phyloP scores from a whole-genome alignment of 345 rosid species.

The Physaria fendleri region DNA sequence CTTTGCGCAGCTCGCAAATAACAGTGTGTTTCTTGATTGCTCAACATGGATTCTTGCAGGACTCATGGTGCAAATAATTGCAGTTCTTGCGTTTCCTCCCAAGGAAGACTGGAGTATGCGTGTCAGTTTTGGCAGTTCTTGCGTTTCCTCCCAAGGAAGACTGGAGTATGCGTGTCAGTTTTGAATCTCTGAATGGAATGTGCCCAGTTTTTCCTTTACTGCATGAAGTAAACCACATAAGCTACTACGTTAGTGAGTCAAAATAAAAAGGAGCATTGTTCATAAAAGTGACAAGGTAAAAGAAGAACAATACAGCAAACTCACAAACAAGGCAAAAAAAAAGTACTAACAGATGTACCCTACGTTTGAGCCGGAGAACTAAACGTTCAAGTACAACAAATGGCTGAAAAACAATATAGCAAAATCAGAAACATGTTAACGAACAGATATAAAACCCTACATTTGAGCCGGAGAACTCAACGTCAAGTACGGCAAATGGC shows the following conservation, averaged over 20 bases:
- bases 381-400: not conserved
- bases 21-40: conserved; percentile 82
- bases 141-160: conserved; percentile 87
- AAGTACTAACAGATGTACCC: not conserved
- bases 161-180: conserved; percentile 87
- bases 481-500: not conserved
- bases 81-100: conserved; percentile 88
- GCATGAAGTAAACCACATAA: conserved; percentile 32
- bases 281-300: not conserved
- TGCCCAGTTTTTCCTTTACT: conserved; percentile 94
- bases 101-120: conserved; percentile 86
- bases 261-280: not conserved
- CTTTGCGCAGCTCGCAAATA: conserved; percentile 93
- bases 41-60: conserved; percentile 88
- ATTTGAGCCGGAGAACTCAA: not conserved
- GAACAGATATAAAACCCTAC: not conserved
- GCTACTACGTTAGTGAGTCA: not conserved
- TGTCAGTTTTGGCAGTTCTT: conserved; percentile 80
- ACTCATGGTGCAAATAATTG: conserved; percentile 87
- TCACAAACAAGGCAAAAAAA: conserved; percentile 1
- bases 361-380: not conserved
- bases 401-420: not conserved
- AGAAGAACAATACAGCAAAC: not conserved
- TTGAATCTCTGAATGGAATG: conserved; percentile 88
- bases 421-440: not conserved